Percentiles rank a stretch among this genome's conserved stretches.
phyloP scores from a whole-genome alignment of 139 green algal genomes.

The Astrephomene gubernaculifera region DNA sequence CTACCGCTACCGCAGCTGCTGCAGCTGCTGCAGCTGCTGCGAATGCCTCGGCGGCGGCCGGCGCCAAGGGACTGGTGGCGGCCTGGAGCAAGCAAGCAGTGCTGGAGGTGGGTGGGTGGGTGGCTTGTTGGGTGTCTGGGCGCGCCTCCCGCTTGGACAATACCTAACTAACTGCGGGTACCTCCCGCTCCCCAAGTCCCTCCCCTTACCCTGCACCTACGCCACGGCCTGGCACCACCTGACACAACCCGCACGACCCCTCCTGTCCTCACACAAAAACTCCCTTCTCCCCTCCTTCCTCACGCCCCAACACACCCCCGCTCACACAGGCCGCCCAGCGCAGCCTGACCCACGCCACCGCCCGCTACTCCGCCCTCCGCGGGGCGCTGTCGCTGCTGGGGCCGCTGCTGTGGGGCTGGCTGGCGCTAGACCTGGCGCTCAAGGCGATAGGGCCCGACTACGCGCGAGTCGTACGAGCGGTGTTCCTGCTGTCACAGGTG shows the following conservation, averaged over 20 bases:
- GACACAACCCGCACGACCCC: not conserved
- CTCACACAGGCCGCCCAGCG: constrained; percentile 64
- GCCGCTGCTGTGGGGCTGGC: constrained; percentile 83
- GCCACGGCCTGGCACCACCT: not conserved
- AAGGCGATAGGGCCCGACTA: constrained; percentile 87
- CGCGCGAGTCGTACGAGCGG: constrained; percentile 71
- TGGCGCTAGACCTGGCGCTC: constrained; percentile 80
- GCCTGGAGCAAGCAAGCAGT: constrained; percentile 49
- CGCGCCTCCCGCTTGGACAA: too few species aligned
- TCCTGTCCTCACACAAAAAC: not conserved
- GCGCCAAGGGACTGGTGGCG: constrained; percentile 37
- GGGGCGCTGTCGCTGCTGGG: constrained; percentile 75
- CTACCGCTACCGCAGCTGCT: too few species aligned
- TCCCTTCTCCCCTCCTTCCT: not conserved
- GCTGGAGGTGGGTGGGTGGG: constrained; percentile 49
- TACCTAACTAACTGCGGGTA: not conserved
- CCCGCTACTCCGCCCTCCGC: constrained; percentile 74
- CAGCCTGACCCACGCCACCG: constrained; percentile 59
- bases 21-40: too few species aligned
- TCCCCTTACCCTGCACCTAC: not conserved
- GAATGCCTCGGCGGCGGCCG: too few species aligned
- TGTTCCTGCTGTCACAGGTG: constrained; percentile 85
- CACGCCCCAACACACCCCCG: not conserved
- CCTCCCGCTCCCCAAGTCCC: not conserved
- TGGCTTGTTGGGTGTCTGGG: too few species aligned